A percentile compares a stretch with the other conserved stretches of the same genome.
Conservation (phyloP, 2,329 filamentous ascomycete genomes). For the Tolypocladium cylindrosporum region DNA sequence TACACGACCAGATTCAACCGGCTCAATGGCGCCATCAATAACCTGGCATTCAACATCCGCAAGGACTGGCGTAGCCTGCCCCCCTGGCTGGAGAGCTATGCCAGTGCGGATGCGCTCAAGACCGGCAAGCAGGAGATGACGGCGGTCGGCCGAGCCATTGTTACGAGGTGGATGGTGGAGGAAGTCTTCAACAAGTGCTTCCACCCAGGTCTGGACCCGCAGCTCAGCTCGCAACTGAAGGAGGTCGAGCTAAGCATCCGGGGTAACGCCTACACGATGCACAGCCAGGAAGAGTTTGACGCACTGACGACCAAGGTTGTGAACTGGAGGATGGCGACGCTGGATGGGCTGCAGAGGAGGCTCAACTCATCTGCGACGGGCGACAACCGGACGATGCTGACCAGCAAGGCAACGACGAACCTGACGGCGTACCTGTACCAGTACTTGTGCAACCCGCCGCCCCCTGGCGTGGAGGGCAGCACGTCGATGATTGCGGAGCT, state of each 20-base stretch:
- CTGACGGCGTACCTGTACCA: slow-evolving; percentile 61
- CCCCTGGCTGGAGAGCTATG: slow-evolving; percentile 65
- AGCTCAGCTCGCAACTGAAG: slow-evolving; percentile 71
- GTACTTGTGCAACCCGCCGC: slow-evolving; percentile 66
- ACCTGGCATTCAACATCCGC: slow-evolving; percentile 89
- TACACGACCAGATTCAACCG: slow-evolving; percentile 83
- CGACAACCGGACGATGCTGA: slow-evolving; percentile 59
- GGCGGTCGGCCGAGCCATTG: slow-evolving; percentile 78
- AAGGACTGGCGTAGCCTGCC: slow-evolving; percentile 87
- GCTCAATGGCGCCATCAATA: slow-evolving; percentile 87
- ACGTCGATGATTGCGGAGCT: slow-evolving; percentile 90
- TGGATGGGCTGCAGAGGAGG: slow-evolving; percentile 74
- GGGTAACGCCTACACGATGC: slow-evolving; percentile 60
- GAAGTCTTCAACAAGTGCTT: slow-evolving; percentile 89
- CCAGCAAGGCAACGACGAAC: slow-evolving; percentile 57
- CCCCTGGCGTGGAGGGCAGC: slow-evolving; percentile 74
- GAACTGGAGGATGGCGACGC: slow-evolving; percentile 85
- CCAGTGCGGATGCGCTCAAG: slow-evolving; percentile 76
- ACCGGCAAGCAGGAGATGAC: slow-evolving; percentile 98
- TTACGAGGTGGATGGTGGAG: slow-evolving; percentile 82
- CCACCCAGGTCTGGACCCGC: slow-evolving; percentile 74
- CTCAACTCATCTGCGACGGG: slow-evolving; percentile 56
- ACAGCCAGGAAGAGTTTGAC: slow-evolving; percentile 79
- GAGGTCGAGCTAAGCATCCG: slow-evolving; percentile 82
- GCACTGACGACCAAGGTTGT: slow-evolving; percentile 80